Conservation (phyloP, 192 early-diverging fungal species). For the Podila epigama region DNA sequence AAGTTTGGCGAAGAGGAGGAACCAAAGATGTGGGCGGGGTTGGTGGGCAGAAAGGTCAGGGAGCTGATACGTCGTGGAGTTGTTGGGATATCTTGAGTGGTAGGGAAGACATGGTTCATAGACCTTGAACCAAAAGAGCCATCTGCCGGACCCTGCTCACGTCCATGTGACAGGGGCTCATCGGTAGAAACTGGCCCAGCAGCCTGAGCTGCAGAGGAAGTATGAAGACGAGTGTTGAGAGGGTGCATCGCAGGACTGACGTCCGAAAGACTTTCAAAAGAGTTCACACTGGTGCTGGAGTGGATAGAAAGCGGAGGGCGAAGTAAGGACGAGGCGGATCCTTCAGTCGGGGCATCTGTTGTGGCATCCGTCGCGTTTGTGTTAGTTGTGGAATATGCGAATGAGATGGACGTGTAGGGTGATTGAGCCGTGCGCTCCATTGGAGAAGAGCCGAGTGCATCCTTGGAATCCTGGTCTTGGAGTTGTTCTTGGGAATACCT, state of each 20-base stretch:
- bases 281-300: background rate
- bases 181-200: too few relatives aligned
- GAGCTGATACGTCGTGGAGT: background rate
- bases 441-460: background rate
- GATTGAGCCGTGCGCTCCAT: background rate
- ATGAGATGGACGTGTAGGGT: background rate
- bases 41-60: background rate
- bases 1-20: background rate
- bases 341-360: background rate
- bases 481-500: too few relatives aligned
- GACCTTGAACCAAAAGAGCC: too few relatives aligned
- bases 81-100: background rate
- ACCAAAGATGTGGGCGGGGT: background rate
- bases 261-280: background rate
- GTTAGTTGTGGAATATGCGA: background rate
- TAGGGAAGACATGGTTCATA: background rate
- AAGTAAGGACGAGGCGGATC: background rate
- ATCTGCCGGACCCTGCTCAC: too few relatives aligned
- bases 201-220: too few relatives aligned
- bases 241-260: background rate
- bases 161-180: too few relatives aligned
- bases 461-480: background rate
- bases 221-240: background rate
- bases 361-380: constrained; percentile 4
- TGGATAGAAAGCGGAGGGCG: background rate